Evolutionary conservation across 495 filamentous ascomycete species (phyloP).

Genomic region (Penicillium cosmopolitanum): DNA sequence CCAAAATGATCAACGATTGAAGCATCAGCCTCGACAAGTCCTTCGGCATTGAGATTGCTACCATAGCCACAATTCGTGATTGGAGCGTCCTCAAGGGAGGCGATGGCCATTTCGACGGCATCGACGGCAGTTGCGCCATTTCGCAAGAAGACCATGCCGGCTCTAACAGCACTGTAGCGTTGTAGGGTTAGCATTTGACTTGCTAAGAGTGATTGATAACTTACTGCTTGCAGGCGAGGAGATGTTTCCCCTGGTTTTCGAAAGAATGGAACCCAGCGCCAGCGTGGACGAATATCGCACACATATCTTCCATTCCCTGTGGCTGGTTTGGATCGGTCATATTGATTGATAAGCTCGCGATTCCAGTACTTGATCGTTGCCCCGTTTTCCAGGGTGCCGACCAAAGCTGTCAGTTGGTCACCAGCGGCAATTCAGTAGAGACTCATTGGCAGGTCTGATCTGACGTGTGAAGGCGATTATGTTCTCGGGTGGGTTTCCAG

Average conservation of each 20-base stretch:
- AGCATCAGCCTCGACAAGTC: slow-evolving; percentile 91
- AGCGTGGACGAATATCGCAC: slow-evolving; percentile 91
- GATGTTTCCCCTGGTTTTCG: slow-evolving; percentile 80
- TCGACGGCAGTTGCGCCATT: slow-evolving; percentile 81
- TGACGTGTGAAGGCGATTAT: too few species aligned
- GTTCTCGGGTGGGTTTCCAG: too few species aligned
- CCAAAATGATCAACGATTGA: slow-evolving; percentile 89
- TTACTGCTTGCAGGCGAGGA: slow-evolving; percentile 86
- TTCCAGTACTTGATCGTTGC: too few species aligned
- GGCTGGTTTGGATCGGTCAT: slow-evolving; percentile 38
- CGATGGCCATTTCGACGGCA: slow-evolving; percentile 90
- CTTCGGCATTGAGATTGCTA: slow-evolving; percentile 90
- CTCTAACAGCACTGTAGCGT: slow-evolving; percentile 68
- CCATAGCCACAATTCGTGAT: slow-evolving; percentile 97
- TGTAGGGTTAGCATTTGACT: neutral
- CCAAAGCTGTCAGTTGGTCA: too few species aligned
- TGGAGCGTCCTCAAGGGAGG: slow-evolving; percentile 83
- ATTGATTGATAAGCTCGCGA: neutral
- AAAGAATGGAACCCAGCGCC: slow-evolving; percentile 93
- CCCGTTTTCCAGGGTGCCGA: too few species aligned
- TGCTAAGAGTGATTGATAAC: slow-evolving; percentile 31
- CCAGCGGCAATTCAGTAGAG: too few species aligned
- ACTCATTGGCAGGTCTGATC: too few species aligned
- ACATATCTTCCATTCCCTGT: slow-evolving; percentile 42
- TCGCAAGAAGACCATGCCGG: slow-evolving; percentile 77